Conservation (phyloP, 139 green algal species). For the Cymbomonas tetramitiformis region DNA sequence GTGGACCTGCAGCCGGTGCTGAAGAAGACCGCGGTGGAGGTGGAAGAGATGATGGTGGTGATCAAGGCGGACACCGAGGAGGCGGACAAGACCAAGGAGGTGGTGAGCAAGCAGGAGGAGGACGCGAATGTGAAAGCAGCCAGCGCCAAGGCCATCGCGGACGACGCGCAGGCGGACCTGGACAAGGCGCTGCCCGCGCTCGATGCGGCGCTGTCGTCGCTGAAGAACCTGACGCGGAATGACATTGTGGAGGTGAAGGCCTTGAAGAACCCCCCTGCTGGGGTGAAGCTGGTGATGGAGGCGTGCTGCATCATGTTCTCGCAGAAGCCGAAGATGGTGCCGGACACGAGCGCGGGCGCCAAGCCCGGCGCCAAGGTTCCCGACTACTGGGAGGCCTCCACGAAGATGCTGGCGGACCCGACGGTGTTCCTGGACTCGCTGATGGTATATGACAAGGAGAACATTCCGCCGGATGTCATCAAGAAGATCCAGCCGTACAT, state of each 20-base stretch:
- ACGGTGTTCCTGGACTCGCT: constrained; percentile 58
- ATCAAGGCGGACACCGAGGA: constrained; percentile 54
- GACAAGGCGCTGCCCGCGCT: constrained; percentile 34
- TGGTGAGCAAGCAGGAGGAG: constrained; percentile 45
- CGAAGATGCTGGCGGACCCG: constrained; percentile 54
- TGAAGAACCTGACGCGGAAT: constrained; percentile 55
- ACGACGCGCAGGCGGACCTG: constrained; percentile 25
- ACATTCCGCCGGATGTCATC: constrained; percentile 50
- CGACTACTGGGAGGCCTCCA: constrained; percentile 65
- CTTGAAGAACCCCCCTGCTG: constrained; percentile 48
- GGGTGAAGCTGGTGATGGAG: constrained; percentile 64
- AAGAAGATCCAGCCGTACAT: constrained; percentile 44
- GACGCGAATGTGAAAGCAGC: constrained; percentile 57
- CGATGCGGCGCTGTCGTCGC: constrained; percentile 43
- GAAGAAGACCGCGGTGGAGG: constrained; percentile 32
- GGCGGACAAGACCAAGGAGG: constrained; percentile 45
- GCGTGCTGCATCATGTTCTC: constrained; percentile 72
- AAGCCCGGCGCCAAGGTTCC: constrained; percentile 51
- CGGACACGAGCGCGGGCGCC: constrained; percentile 43
- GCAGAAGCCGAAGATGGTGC: constrained; percentile 65
- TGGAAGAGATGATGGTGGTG: constrained; percentile 62
- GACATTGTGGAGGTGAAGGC: constrained; percentile 65
- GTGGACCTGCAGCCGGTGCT: constrained; percentile 51
- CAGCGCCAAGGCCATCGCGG: constrained; percentile 29
- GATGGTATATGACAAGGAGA: constrained; percentile 65